phyloP scores from a whole-genome alignment of 2,329 filamentous ascomycete species.

The Alternaria sp. region DNA sequence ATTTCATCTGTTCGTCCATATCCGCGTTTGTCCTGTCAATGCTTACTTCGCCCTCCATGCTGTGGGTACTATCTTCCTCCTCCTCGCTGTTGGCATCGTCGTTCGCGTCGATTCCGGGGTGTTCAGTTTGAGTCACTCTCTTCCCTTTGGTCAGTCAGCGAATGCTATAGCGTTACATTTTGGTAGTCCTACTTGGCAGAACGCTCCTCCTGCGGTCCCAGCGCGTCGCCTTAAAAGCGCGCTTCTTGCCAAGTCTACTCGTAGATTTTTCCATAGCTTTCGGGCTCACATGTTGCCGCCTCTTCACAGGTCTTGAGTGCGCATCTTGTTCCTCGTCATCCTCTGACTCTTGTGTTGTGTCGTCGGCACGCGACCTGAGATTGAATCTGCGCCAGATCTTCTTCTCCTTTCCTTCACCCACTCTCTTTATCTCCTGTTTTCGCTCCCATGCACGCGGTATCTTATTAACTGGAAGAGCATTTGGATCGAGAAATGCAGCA shows the following conservation, averaged over 20 bases:
- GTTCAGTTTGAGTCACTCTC: slow-evolving; percentile 19
- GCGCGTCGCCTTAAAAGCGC: slow-evolving; percentile 48
- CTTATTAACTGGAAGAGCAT: slow-evolving; percentile 53
- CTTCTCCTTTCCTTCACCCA: slow-evolving; percentile 49
- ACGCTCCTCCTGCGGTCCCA: slow-evolving; percentile 50
- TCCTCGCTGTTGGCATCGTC: slow-evolving; percentile 19
- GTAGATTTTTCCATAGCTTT: slow-evolving; percentile 42
- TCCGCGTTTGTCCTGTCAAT: slow-evolving; percentile 19
- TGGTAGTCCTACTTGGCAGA: slow-evolving; percentile 40
- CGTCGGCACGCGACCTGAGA: slow-evolving; percentile 39
- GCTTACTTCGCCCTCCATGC: slow-evolving; percentile 25
- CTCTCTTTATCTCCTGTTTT: slow-evolving; percentile 54
- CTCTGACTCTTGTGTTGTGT: slow-evolving; percentile 26
- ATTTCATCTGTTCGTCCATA: slow-evolving; percentile 1
- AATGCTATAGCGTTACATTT: neutral
- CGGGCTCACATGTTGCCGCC: slow-evolving; percentile 51
- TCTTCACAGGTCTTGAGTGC: slow-evolving; percentile 57
- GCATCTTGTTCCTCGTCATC: slow-evolving; percentile 41
- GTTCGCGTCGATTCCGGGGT: slow-evolving; percentile 13
- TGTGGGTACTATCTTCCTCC: slow-evolving; percentile 23
- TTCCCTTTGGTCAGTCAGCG: slow-evolving; percentile 41
- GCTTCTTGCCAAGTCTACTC: slow-evolving; percentile 34
- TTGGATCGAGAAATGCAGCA: slow-evolving; percentile 53
- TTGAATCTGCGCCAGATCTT: slow-evolving; percentile 60
- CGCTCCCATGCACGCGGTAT: slow-evolving; percentile 61